A percentile compares a stretch with the other conserved stretches of the same genome.
These are phyloP conservation scores for Fibroporia radiculosa DNA, from an alignment of 768 basidiomycete species.

Conservation along the genomic window DNA sequence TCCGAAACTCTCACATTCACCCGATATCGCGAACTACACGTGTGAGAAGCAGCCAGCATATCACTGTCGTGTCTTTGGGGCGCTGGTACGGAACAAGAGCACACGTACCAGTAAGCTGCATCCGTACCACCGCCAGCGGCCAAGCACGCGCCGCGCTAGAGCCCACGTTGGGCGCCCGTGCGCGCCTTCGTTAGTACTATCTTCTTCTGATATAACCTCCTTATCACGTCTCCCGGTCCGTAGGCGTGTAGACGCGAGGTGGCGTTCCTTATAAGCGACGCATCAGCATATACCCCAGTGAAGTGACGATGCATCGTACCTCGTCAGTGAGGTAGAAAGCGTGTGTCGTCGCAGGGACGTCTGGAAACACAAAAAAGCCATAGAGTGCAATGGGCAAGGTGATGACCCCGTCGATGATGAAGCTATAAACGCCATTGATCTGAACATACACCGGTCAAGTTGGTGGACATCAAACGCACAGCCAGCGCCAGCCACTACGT, in stretches of 20 bases:
- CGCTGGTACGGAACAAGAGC: neutral
- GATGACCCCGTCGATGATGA: constrained; percentile 65
- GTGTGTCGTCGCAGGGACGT: constrained; percentile 54
- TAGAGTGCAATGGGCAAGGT: constrained; percentile 66
- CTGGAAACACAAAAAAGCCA: constrained; percentile 68
- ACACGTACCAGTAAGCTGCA: constrained; percentile 50
- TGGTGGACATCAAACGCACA: constrained; percentile 30
- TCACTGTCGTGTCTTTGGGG: neutral
- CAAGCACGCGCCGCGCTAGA: constrained; percentile 39
- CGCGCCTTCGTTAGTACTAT: constrained; percentile 27
- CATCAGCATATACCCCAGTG: neutral
- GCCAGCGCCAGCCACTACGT: constrained; percentile 63
- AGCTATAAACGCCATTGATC: constrained; percentile 26
- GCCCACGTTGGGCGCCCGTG: constrained; percentile 39
- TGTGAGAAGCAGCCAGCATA: neutral
- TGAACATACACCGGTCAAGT: neutral
- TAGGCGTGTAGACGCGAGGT: constrained; percentile 43
- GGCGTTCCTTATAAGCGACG: constrained; percentile 38
- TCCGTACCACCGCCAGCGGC: constrained; percentile 61
- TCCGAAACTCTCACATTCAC: constrained; percentile 61
- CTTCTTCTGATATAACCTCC: too few relatives aligned
- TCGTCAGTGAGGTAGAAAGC: constrained; percentile 58
- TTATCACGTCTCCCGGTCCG: constrained; percentile 24
- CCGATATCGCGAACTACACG: constrained; percentile 61
- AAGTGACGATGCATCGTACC: constrained; percentile 24